phyloP scores from a whole-genome alignment of 352 stramenopile species.

The Globisporangium recalcitrans region DNA sequence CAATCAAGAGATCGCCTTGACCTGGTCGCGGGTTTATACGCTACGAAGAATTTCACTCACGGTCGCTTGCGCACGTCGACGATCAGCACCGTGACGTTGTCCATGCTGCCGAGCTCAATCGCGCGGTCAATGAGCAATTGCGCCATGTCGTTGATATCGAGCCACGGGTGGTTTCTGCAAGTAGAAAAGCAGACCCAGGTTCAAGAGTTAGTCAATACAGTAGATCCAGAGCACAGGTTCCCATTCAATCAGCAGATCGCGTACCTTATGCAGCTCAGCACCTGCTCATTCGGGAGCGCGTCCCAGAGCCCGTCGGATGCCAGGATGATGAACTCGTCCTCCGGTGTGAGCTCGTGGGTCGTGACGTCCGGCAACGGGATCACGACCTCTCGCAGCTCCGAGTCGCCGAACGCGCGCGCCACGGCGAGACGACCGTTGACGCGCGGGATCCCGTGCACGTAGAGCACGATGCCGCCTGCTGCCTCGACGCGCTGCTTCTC shows the following conservation, averaged over 20 bases:
- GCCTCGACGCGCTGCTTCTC: conserved; percentile 71
- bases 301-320: conserved; percentile 78
- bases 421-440: conserved; percentile 71
- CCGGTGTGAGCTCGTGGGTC: conserved; percentile 32
- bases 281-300: conserved; percentile 62
- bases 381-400: conserved; percentile 53
- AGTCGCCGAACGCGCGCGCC: conserved; percentile 63
- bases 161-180: conserved; percentile 53
- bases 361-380: conserved; percentile 63
- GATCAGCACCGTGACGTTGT: conserved; percentile 77
- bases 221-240: no score
- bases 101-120: conserved; percentile 58
- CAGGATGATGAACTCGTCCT: conserved; percentile 76
- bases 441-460: conserved; percentile 63
- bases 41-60: neutral
- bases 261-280: conserved; percentile 52
- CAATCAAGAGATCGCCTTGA: neutral
- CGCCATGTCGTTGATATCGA: conserved; percentile 53
- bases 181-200: neutral
- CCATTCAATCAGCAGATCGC: no score
- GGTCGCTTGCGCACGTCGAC: conserved; percentile 49
- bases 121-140: conserved; percentile 60
- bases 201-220: conserved; percentile 2
- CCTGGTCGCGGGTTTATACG: neutral
- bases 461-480: conserved; percentile 64